Percentiles rank a stretch among this genome's conserved stretches.
Evolutionary conservation across 23 red algal species (phyloP).

Genomic region (Pyropia yezoensis): DNA sequence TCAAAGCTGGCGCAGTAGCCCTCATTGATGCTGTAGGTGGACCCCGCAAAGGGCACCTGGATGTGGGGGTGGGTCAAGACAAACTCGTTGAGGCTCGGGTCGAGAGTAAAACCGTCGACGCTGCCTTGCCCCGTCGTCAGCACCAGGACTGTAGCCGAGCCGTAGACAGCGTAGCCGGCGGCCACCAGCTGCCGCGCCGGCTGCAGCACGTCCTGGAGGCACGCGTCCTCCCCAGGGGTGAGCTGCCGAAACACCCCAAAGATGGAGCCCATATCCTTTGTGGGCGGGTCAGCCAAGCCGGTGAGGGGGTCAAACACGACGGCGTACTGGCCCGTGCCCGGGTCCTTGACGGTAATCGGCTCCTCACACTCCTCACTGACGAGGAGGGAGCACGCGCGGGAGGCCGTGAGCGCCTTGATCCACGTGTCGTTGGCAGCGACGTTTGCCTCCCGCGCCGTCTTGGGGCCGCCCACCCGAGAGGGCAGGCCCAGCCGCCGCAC

Average conservation of each 20-base stretch:
- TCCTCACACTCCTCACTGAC: slow-evolving; percentile 82
- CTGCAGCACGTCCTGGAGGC: slow-evolving; percentile 75
- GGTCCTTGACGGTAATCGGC: slow-evolving; percentile 75
- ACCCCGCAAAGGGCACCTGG: slow-evolving; percentile 68
- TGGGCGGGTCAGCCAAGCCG: slow-evolving; percentile 76
- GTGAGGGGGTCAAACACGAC: slow-evolving; percentile 98
- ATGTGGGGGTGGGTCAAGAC: slow-evolving; percentile 66
- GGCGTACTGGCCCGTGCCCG: slow-evolving; percentile 73
- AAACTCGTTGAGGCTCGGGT: slow-evolving; percentile 90
- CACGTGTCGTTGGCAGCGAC: slow-evolving; percentile 71
- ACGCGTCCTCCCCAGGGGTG: slow-evolving; percentile 17
- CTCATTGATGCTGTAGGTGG: slow-evolving; percentile 84
- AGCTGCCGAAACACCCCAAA: slow-evolving; percentile 94
- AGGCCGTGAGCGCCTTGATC: slow-evolving; percentile 74
- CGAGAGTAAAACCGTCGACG: slow-evolving; percentile 82
- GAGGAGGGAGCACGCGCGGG: slow-evolving; percentile 62
- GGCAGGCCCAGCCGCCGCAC: slow-evolving; percentile 30
- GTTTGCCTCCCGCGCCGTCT: slow-evolving; percentile 21
- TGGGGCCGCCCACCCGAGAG: too few relatives aligned
- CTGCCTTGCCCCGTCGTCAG: slow-evolving; percentile 62
- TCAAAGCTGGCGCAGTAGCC: slow-evolving; percentile 66
- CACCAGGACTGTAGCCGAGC: slow-evolving; percentile 64
- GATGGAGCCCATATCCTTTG: slow-evolving; percentile 88
- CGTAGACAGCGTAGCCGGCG: slow-evolving; percentile 91
- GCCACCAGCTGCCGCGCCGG: slow-evolving; percentile 83